Evolutionary conservation across 805 yeast species (phyloP), one percentile per base, ranked within the genome.

Genomic region (Torulaspora quercuum): DNA sequence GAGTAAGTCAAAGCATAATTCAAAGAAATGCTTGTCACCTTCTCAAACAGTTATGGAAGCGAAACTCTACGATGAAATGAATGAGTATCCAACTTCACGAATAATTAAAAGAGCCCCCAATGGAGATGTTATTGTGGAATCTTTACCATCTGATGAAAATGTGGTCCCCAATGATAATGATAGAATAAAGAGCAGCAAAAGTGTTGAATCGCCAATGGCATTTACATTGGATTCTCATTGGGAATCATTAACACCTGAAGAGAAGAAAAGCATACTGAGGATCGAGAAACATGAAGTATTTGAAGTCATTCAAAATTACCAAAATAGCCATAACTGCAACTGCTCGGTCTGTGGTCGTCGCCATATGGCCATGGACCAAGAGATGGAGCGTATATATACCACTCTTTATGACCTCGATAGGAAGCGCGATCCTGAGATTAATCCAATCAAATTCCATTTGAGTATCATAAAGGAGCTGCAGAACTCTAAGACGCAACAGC

Each of bases 271-370:
- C 19, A 70, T 87, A 15, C 72, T 84, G 19, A 70, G 73, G 49
- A 73, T 84, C 28, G 85, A 83, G 47, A 81, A 79, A 54, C 75
- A 75, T 30, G 78, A 84, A 25, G 78, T 88, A 1, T 68, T 83
- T 61, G 73, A 72, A 32, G 70, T 77, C 27, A 75, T 86, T 57
- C 75, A 72, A 42, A 77, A 72, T 41, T 78, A 77, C 52, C 80
- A 76, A 52, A 68, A 70, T 44, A 50, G 45, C 22, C 52, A 53
- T 39, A 58, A 57, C 9, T 88, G 95, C 57, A 71, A 76, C 40
- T 89, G 96, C 56, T 65, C 78, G 3, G 77, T 77, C 12, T 89
- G 96, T 63, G 90, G 89, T 2, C 73, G 84, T 29, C 80, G 82
- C 48, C 77, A 80, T 50, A 61, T 67, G 33, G 76, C 85, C 10